Base-by-base conservation (phyloP, 2,329 filamentous ascomycete species). In the Huntiella omanensis region DNA sequence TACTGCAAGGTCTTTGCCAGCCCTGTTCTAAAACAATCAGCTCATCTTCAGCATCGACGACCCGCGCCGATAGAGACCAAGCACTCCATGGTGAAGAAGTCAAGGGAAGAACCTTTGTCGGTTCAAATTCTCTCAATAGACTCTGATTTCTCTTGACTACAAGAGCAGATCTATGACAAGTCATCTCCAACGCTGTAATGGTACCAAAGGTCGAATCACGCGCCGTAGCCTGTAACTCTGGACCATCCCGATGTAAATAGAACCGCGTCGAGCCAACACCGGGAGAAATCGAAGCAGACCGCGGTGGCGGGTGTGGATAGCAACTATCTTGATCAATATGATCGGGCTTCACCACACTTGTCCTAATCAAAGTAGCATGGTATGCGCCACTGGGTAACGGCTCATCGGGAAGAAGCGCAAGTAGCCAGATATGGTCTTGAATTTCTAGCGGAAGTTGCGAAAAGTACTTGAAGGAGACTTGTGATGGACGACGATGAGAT, bases 1-100 rank as follows among this genome's bases (percentile, higher is more conserved):
- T 35, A 33, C 36, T 40, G 17, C 47, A 49, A 7, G 47, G 42
- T 4, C 47, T 36, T 33, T 49, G 47, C 47, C 47, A 49, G 13
- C 47, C 47, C n/a, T 49, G 47, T 28, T 49, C 42, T 5, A 49
- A 37, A 28, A 49, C 34, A 8, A 49, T 43, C 5, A 49, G 33
- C 12, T 49, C 47, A 15, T 12, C 10, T 10, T 15, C 11, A 4
- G 41, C 47, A 33, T 45, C 42, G 12, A 49, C 33, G 13, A 15
- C 17, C 8, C 47, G 42, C 10, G 41, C 42, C 8, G 35, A 37
- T 16, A 49, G 33, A n/a, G 47, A 49, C 34, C 40, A 49, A 12
- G 47, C 43, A 40, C 42, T 45, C 47, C 41, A 41, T 11, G 37
- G 40, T 33, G 36, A 43, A n/a, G 42, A 49, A n/a, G 17, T 37